These are phyloP conservation scores for Magnolia officinalis DNA, from an alignment of 164 flowering plant species.

Conservation along the genomic window DNA sequence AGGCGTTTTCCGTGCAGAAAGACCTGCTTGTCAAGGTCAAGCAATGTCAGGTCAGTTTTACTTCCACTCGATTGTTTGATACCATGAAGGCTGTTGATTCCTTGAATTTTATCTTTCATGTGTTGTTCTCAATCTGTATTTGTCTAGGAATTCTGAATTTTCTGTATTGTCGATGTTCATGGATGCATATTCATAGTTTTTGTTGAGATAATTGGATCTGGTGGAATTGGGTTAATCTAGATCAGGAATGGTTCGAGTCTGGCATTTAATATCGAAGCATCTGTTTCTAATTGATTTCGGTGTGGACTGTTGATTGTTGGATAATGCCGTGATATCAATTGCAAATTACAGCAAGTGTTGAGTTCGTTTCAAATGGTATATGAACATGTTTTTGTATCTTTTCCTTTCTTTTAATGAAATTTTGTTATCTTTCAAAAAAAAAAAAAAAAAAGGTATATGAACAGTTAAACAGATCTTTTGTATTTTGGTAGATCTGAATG, in stretches of 20 bases:
- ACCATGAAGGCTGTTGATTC: neutral
- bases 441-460: neutral
- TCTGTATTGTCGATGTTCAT: neutral
- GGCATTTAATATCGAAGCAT: neutral
- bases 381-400: neutral
- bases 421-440: no score
- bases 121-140: neutral
- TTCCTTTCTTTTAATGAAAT: no score
- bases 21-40: conserved; percentile 72
- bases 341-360: neutral
- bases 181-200: neutral
- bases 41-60: conserved; percentile 58
- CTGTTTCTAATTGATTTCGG: neutral
- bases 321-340: neutral
- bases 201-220: conserved; percentile 1
- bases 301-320: neutral
- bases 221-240: neutral
- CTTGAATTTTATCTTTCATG: conserved; percentile 3
- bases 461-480: neutral
- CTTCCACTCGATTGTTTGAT: neutral
- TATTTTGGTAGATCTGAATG: neutral
- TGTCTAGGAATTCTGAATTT: neutral
- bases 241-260: neutral
- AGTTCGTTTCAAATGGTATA: neutral
- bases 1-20: conserved; percentile 65